A percentile compares a stretch with the other conserved stretches of the same genome.
phyloP scores from a whole-genome alignment of 2,329 filamentous ascomycete species.

The Dothidotthia symphoricarpi region DNA sequence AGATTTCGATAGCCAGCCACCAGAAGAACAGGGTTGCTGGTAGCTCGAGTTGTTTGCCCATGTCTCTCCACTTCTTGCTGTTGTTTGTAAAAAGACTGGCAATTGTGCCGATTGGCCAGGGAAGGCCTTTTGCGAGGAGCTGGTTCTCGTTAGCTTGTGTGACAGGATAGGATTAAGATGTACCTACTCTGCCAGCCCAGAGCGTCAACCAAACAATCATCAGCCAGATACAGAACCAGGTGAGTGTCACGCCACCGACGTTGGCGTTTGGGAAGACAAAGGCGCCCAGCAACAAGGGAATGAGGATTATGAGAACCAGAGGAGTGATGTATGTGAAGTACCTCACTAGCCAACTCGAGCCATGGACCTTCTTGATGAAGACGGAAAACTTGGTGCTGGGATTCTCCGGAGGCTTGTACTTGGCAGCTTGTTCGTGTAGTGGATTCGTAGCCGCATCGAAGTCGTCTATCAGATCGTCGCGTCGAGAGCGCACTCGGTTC shows the following conservation, averaged over 20 bases:
- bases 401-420: conserved; percentile 64
- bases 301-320: conserved; percentile 61
- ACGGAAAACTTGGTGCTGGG: conserved; percentile 62
- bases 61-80: conserved; percentile 88
- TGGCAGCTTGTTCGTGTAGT: conserved; percentile 63
- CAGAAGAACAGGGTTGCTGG: conserved; percentile 87
- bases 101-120: conserved; percentile 60
- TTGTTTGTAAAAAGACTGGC: conserved; percentile 81
- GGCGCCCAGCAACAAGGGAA: conserved; percentile 66
- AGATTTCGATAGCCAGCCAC: conserved; percentile 83
- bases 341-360: conserved; percentile 64
- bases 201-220: conserved; percentile 90
- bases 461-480: conserved; percentile 61
- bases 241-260: conserved; percentile 71
- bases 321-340: conserved; percentile 72
- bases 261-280: conserved; percentile 59
- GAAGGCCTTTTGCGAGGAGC: conserved; percentile 64
- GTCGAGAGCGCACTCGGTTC: conserved; percentile 53
- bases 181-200: conserved; percentile 66
- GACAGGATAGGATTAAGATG: not conserved
- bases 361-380: conserved; percentile 64
- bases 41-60: conserved; percentile 81
- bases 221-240: conserved; percentile 96
- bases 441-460: conserved; percentile 68
- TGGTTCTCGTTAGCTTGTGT: conserved; percentile 23